Conservation (phyloP, 2,329 filamentous ascomycete genomes). For the Aureobasidium sp. region DNA sequence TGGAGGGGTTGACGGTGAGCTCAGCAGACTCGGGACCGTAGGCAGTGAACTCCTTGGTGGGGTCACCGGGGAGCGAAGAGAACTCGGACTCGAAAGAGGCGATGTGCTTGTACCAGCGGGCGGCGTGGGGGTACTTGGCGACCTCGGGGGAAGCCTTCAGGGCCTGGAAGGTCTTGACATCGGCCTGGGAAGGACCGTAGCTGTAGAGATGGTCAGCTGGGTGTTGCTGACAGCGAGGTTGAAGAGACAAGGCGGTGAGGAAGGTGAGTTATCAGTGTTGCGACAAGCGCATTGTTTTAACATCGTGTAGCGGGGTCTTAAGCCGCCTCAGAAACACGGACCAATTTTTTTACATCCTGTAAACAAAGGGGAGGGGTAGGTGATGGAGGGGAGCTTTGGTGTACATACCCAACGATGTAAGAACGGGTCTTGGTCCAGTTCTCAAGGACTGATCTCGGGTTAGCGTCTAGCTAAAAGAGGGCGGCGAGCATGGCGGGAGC, state of each 20-base stretch:
- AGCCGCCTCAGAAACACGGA: slow-evolving; percentile 93
- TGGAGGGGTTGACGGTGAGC: slow-evolving; percentile 75
- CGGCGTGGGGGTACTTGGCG: slow-evolving; percentile 84
- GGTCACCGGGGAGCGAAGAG: slow-evolving; percentile 79
- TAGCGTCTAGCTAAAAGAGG: slow-evolving; percentile 7
- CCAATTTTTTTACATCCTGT: slow-evolving; percentile 78
- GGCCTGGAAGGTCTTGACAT: slow-evolving; percentile 92
- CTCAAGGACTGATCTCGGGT: slow-evolving; percentile 50
- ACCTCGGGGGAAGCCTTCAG: slow-evolving; percentile 65
- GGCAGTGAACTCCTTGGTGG: slow-evolving; percentile 75
- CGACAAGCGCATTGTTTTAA: slow-evolving; percentile 62
- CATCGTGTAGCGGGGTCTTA: slow-evolving; percentile 83
- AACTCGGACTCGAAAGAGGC: slow-evolving; percentile 89
- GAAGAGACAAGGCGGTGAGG: slow-evolving; percentile 13
- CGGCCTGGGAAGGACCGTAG: slow-evolving; percentile 75
- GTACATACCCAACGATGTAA: slow-evolving; percentile 74
- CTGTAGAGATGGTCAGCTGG: slow-evolving; percentile 30
- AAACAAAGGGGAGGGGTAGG: slow-evolving; percentile 23
- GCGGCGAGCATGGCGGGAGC: slow-evolving; percentile 25
- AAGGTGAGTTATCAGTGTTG: slow-evolving; percentile 55
- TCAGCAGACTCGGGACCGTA: slow-evolving; percentile 81
- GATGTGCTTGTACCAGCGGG: slow-evolving; percentile 99
- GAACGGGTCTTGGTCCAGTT: slow-evolving; percentile 65
- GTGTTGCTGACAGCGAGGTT: background rate
- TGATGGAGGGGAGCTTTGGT: slow-evolving; percentile 17